Base-by-base conservation (phyloP, 257 asterid species). In the Primulina eburnea region DNA sequence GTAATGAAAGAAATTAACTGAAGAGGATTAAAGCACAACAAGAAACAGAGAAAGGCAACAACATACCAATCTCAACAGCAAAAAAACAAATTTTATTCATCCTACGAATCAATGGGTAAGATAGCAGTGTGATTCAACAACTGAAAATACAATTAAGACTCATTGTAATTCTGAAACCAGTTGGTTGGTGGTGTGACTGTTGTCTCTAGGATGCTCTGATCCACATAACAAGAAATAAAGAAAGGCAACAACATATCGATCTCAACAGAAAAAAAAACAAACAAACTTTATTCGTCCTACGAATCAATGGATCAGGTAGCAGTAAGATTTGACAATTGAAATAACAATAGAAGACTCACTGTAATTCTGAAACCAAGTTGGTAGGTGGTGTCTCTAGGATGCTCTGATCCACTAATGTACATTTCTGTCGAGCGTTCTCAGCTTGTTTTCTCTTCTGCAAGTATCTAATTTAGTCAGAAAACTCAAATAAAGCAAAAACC, bases 371-470 rank as follows among this genome's bases (percentile, higher is more conserved):
- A 76, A 83, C 80, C 75, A 78, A 67, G 62, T 79, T 70, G 34
- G 67, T 34, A 5, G 76, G 76, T 3, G 75, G 79, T 35, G 81
- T 72, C 70, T 83, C 91, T n/a, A 70, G n/a, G 73, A 76, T 74
- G 20, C 76, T 57, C 55, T 79, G 84, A 68, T 88, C 89, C 21
- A 79, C 64, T 60, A 77, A 43, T 34, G 32, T 61, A 5, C 38
- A 64, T 56, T 70, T 86, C 68, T 72, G 84, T 70, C 71, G 83
- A 78, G 77, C 73, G 68, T 81, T 76, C 59, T 72, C 83, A 75
- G 77, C 82, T 73, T 79, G 74, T 75, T 77, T 78, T 74, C 83
- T 87, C 98, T 92, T 87, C 59, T 64, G 65, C 73, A 79, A 55
- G 56, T 64, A 65, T 77, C 47, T 4, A 24, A 32, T 65, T 79